phyloP scores from a whole-genome alignment of 441 rosid genomes.

The Breynia disticha region DNA sequence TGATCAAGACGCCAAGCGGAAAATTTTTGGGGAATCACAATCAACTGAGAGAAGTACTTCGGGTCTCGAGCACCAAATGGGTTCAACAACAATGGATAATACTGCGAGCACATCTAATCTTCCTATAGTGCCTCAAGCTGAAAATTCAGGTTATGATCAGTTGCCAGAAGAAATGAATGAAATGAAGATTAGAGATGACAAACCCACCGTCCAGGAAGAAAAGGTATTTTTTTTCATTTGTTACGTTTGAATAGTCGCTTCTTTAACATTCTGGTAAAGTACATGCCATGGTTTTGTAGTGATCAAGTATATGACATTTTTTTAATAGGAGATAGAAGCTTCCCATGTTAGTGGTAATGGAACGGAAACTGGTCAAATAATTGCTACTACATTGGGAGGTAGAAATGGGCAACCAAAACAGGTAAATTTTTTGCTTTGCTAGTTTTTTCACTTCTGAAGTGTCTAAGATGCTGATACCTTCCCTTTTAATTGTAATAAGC shows the following conservation, averaged over 20 bases:
- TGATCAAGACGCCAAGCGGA: slow-evolving; percentile 46
- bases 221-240: slow-evolving; percentile 32
- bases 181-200: slow-evolving; percentile 55
- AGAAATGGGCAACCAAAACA: slow-evolving; percentile 84
- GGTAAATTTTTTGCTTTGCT: slow-evolving; percentile 31
- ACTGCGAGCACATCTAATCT: slow-evolving; percentile 44
- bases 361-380: slow-evolving; percentile 73
- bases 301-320: slow-evolving; percentile 7
- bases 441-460: neutral
- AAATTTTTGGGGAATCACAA: slow-evolving; percentile 23
- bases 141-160: slow-evolving; percentile 39
- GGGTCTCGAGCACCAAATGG: slow-evolving; percentile 40
- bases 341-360: slow-evolving; percentile 61
- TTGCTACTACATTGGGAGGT: slow-evolving; percentile 73
- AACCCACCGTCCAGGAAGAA: slow-evolving; percentile 36
- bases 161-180: slow-evolving; percentile 56
- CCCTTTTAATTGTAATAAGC: neutral
- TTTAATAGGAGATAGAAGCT: slow-evolving; percentile 52
- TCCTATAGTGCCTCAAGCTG: slow-evolving; percentile 24
- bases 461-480: neutral
- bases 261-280: no score
- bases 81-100: slow-evolving; percentile 40
- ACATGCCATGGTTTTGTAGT: neutral
- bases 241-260: neutral
- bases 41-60: slow-evolving; percentile 38